Conservation (phyloP, 2,329 filamentous ascomycete genomes). For the Podosphaera aphanis region DNA sequence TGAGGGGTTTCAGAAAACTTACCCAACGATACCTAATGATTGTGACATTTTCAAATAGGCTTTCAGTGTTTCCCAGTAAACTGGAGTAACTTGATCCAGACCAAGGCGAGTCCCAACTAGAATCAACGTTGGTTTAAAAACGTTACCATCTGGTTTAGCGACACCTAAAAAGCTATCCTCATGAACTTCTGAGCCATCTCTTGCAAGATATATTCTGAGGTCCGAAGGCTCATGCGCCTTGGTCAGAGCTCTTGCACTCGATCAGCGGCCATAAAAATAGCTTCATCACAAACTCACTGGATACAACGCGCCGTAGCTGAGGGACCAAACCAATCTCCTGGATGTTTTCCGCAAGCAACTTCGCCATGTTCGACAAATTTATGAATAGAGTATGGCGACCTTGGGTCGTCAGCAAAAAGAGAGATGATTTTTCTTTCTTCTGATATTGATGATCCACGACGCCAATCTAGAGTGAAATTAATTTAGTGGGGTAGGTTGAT, state of each 20-base stretch:
- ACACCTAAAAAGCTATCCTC: constrained; percentile 67
- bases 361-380: constrained; percentile 81
- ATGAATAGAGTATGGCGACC: constrained; percentile 82
- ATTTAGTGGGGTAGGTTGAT: not conserved
- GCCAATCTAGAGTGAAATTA: constrained; percentile 40
- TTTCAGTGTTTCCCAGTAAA: constrained; percentile 88
- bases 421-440: constrained; percentile 52
- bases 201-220: constrained; percentile 68
- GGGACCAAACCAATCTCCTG: constrained; percentile 97
- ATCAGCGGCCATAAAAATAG: constrained; percentile 4
- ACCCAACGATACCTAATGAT: constrained; percentile 92
- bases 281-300: constrained; percentile 33
- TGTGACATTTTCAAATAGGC: constrained; percentile 66
- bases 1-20: constrained; percentile 10
- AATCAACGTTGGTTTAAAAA: constrained; percentile 66
- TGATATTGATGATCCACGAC: constrained; percentile 30
- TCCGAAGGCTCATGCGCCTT: constrained; percentile 36
- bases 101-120: constrained; percentile 74
- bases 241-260: constrained; percentile 40
- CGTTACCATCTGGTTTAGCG: constrained; percentile 40
- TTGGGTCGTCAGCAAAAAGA: constrained; percentile 67
- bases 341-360: constrained; percentile 71
- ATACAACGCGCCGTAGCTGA: constrained; percentile 88
- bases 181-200: constrained; percentile 78
- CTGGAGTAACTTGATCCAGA: constrained; percentile 80